Evolutionary conservation across 2,329 filamentous ascomycete species (phyloP), one percentile per base, ranked within the genome.

Genomic region (Ascosphaera acerosa): DNA sequence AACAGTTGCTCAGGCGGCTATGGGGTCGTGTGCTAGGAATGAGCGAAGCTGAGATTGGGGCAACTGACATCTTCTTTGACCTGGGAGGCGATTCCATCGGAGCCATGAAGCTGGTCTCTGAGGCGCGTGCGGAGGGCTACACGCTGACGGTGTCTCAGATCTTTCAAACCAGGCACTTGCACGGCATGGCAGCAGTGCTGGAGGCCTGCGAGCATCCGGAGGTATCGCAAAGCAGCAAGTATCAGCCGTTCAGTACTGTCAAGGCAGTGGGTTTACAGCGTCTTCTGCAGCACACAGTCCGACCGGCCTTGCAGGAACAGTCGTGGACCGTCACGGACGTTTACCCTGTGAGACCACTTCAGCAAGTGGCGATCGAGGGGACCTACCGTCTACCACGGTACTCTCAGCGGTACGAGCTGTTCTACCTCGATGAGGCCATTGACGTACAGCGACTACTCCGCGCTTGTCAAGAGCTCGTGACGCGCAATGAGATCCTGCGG

Each of bases 381-480:
- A 71, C 66, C 0, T 55, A 61, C 2, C 47, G 60, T 6, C 49
- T 61, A 2, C 66, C 67, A 4, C 58, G 66, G 3, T 69, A 61
- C 45, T 71, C 67, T 0, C 48, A 62, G 1, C 60, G 65, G 3
- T 73, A 73, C 40, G 64, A 70, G 39, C 48, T 69, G 22, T 61
- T 72, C 42, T 61, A 66, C 42, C 60, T 72, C 34, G 53, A 61
- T 10, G 49, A 46, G 0, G 35, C 42, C 0, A 48, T 70, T 10
- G 53, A 71, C 36, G 42, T 45, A 6, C 37, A 43, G 2, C 54
- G 49, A 15, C 51, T 72, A 6, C 47, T 58, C 30, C 36, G 48
- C 12, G 33, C 35, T 16, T 44, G 42, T 30, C 33, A 38, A n/a
- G 36, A 63, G 12, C 55, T 72, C 4, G 58, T 71, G 0, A 41